Base-by-base conservation (phyloP, 192 early-diverging fungal species). In the Backusella westeae region DNA sequence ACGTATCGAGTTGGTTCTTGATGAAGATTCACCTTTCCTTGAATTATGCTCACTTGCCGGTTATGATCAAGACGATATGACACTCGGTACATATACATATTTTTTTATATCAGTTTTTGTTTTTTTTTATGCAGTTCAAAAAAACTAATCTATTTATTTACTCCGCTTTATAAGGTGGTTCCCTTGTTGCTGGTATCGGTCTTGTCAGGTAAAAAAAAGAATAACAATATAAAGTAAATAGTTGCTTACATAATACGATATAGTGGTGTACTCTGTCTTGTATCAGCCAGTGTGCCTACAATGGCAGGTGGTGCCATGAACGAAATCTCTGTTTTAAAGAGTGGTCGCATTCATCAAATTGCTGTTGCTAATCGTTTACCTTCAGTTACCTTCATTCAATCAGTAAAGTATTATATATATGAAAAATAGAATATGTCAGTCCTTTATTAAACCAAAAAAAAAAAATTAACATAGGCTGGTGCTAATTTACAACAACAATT, bases 401-500 rank as follows among this genome's bases (percentile, higher is more conserved):
- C 89, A 6, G 89, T 90, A 83, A 41, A 77, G 44, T 34, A 49
- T 15, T 10, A 10, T 34, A 42, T 34, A 42, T 26, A 15, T 68
- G 1, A 49, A 34, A 29, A 34, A 39, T 21, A 1, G 36, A 69
- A 32, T 39, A 39, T 39, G 38, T 39, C 9, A 10, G 38, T 7
- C 5, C 23, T 10, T 12, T 42, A 66, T 65, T 49, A 75, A 34
- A 34, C 67, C 17, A 23, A 23, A 42, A 4, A 72, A 59, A 38
- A 15, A 29, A 63, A 23, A 8, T 72, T 63, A 1, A 72, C 2
- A 23, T 78, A 89, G 88, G 90, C 87, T 34, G 90, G 90, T 36
- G 90, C 89, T 5, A 91, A 90, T 75, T 75, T 91, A 8, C 85
- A 85, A 9, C 90, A 91, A 76, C 90, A 91, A 80, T 90, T 85